Base-by-base conservation (phyloP, 345 rosid genomes). In the Xanthoceras sorbifolium region DNA sequence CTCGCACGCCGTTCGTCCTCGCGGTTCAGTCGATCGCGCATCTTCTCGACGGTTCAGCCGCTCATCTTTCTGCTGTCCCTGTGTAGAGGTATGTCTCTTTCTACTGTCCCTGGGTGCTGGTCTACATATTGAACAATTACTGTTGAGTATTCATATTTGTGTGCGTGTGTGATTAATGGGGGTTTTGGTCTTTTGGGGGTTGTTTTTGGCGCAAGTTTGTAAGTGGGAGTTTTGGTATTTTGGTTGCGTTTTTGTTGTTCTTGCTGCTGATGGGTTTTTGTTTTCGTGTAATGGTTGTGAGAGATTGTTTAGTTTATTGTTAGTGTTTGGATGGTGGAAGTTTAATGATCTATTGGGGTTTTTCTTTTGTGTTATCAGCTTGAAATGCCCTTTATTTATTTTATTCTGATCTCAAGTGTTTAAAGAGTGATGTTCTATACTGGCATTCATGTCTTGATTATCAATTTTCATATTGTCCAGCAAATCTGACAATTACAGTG, bases 281-380 rank as follows among this genome's bases (percentile, higher is more conserved):
- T 18, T 36, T 1, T 20, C 8, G 29, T 22, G 62, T n/a, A 48
- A 48, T 22, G 23, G 54, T 48, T 62, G 57, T 65, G 38, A 9
- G 18, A 38, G 29, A 20, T 15, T 32, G 64, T 71, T 31, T 34
- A 22, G 34, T 59, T 10, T 26, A 1, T 75, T 54, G 0, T 11
- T n/a, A 23, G 54, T 28, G 18, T 36, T 25, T 44, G 17, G 59
- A 15, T 60, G 38, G 31, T 28, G 62, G 3, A 57, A 67, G 34
- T 55, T 76, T 66, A 68, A 57, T 67, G 40, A 20, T 69, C 9
- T 61, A 29, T 29, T 61, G 44, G 68, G 46, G 29, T 0, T 73
- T 18, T 25, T 46, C 7, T 69, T 44, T 48, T 67, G 50, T 23
- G 44, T 67, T 7, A 26, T 38, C 5, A 22, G 10, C 22, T 48